These are phyloP conservation scores for Leccinum truebloodii DNA, from an alignment of 768 basidiomycete species.

Conservation along the genomic window DNA sequence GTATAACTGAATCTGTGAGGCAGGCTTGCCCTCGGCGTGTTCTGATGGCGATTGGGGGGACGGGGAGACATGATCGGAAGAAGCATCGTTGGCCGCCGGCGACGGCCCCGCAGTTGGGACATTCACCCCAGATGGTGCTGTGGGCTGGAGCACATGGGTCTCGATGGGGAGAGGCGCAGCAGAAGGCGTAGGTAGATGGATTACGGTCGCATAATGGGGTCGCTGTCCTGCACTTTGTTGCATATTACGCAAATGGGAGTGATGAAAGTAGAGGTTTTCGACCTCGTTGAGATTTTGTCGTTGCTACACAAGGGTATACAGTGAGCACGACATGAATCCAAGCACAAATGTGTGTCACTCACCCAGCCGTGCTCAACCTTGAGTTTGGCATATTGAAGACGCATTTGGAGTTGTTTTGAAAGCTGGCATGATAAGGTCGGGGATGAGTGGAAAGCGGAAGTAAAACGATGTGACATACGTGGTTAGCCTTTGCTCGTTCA, in stretches of 20 bases:
- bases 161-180: conserved; percentile 8
- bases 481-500: conserved; percentile 57
- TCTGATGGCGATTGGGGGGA: conserved; percentile 10
- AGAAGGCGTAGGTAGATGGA: neutral
- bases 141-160: conserved; percentile 5
- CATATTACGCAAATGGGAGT: conserved; percentile 51
- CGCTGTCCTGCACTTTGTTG: conserved; percentile 18
- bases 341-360: conserved; percentile 25
- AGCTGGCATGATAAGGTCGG: conserved; percentile 41
- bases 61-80: conserved; percentile 2
- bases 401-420: conserved; percentile 68
- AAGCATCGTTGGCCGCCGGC: conserved; percentile 3
- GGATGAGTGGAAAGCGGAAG: neutral
- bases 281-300: conserved; percentile 79
- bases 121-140: conserved; percentile 14
- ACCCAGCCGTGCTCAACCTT: conserved; percentile 87
- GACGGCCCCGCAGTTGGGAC: conserved; percentile 20
- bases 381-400: conserved; percentile 73
- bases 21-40: conserved; percentile 5
- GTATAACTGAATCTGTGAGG: conserved; percentile 3
- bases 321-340: neutral
- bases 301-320: conserved; percentile 46
- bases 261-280: conserved; percentile 79
- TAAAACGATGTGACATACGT: conserved; percentile 41
- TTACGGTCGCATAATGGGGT: conserved; percentile 19